phyloP scores from a whole-genome alignment of 805 yeast genomes.

The Komagataella populi region DNA sequence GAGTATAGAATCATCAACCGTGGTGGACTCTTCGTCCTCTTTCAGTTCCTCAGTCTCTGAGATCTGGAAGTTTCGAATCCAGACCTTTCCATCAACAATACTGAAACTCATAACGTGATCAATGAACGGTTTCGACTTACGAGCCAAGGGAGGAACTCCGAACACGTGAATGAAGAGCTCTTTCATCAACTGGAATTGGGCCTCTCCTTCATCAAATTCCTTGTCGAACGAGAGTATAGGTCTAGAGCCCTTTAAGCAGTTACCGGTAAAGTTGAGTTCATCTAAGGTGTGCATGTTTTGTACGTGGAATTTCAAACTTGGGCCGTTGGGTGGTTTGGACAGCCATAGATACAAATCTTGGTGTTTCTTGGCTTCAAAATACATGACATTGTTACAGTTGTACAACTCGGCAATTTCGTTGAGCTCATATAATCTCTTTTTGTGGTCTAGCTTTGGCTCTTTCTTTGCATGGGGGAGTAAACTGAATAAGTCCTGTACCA shows the following conservation, averaged over 20 bases:
- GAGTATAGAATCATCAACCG: conserved; percentile 13
- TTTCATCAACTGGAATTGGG: conserved; percentile 62
- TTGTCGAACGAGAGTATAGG: conserved; percentile 85
- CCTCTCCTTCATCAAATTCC: conserved; percentile 52
- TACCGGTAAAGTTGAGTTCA: conserved; percentile 92
- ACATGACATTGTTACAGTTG: conserved; percentile 91
- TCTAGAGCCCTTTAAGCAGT: conserved; percentile 89
- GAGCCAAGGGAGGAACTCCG: conserved; percentile 91
- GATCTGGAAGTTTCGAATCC: conserved; percentile 94
- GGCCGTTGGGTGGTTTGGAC: conserved; percentile 96
- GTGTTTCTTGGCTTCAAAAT: conserved; percentile 93
- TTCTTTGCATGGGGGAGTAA: conserved; percentile 91
- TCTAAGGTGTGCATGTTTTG: conserved; percentile 94
- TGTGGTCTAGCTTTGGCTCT: conserved; percentile 91
- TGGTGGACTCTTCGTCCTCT: conserved; percentile 22
- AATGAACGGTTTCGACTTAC: conserved; percentile 86
- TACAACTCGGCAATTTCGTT: conserved; percentile 94
- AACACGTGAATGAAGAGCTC: conserved; percentile 73
- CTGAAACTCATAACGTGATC: conserved; percentile 93
- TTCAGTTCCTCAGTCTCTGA: conserved; percentile 47
- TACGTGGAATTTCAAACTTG: conserved; percentile 84
- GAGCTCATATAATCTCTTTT: conserved; percentile 74
- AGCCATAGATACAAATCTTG: conserved; percentile 91
- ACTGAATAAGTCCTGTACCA: conserved; percentile 65
- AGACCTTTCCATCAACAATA: conserved; percentile 83